These are phyloP conservation scores for Coprinopsis marcescibilis DNA, from an alignment of 768 basidiomycete species.

Conservation along the genomic window DNA sequence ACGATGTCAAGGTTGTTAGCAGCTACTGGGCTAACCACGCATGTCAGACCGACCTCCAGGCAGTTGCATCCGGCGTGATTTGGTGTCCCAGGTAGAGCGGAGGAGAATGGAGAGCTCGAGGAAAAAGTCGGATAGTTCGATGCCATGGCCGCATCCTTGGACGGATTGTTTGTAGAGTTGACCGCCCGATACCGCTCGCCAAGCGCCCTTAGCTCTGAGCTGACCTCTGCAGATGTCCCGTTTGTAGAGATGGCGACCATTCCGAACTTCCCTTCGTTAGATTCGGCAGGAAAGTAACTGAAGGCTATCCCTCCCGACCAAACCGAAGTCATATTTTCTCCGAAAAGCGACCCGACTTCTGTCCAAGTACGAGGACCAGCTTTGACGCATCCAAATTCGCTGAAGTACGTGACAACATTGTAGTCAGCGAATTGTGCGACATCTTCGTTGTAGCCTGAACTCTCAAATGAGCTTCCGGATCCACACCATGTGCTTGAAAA, in stretches of 20 bases:
- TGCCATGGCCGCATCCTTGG: constrained; percentile 32
- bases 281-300: constrained; percentile 82
- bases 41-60: too few species aligned
- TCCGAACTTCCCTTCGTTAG: constrained; percentile 76
- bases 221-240: constrained; percentile 58
- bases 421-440: constrained; percentile 55
- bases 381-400: constrained; percentile 77
- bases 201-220: constrained; percentile 71
- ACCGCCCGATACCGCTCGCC: constrained; percentile 53
- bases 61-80: too few species aligned
- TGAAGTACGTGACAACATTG: constrained; percentile 84
- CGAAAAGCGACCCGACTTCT: constrained; percentile 69
- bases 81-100: too few species aligned
- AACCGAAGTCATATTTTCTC: constrained; percentile 63
- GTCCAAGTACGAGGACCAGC: constrained; percentile 67
- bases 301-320: constrained; percentile 91
- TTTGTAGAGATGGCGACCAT: constrained; percentile 75
- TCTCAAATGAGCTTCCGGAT: constrained; percentile 46
- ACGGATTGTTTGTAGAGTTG: constrained; percentile 58
- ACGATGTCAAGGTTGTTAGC: constrained; percentile 54
- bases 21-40: constrained; percentile 61
- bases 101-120: too few species aligned
- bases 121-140: constrained; percentile 62
- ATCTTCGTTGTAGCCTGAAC: constrained; percentile 45
- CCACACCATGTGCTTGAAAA: constrained; percentile 79